A percentile compares a stretch with the other conserved stretches of the same genome.
Evolutionary conservation across 768 basidiomycete species (phyloP).

Genomic region (Coprinopsis sp.): DNA sequence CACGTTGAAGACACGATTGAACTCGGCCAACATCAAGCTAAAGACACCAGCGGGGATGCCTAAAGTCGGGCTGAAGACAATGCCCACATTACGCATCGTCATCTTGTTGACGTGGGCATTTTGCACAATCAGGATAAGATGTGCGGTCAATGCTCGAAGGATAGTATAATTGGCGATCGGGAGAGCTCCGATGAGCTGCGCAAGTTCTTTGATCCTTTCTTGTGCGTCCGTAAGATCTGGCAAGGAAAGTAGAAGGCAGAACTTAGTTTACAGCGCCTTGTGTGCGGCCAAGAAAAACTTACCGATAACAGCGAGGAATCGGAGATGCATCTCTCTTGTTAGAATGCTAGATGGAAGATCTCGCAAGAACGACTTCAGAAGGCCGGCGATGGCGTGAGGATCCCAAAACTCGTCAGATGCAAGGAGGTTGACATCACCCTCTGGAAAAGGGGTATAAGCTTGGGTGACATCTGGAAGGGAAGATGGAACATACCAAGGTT

Average conservation of each 20-base stretch:
- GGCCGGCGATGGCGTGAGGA: constrained; percentile 93
- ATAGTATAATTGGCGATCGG: constrained; percentile 93
- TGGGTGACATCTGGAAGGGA: constrained; percentile 1
- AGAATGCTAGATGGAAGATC: constrained; percentile 91
- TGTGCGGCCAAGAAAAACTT: constrained; percentile 21
- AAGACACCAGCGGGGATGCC: constrained; percentile 98
- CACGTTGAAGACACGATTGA: constrained; percentile 90
- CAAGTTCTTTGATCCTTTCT: constrained; percentile 84
- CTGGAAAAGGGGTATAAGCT: constrained; percentile 35
- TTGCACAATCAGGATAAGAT: constrained; percentile 91
- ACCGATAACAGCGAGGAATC: constrained; percentile 93
- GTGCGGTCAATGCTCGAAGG: constrained; percentile 89
- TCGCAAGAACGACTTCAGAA: constrained; percentile 89
- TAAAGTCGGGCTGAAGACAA: constrained; percentile 96
- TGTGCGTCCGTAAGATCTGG: constrained; percentile 85
- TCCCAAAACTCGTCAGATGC: constrained; percentile 92
- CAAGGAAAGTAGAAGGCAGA: too few species aligned
- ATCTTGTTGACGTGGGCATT: constrained; percentile 92
- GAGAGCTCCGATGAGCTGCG: constrained; percentile 78
- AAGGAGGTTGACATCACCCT: constrained; percentile 93
- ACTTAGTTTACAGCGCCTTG: constrained; percentile 9
- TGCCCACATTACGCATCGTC: constrained; percentile 98
- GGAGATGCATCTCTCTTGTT: constrained; percentile 86
- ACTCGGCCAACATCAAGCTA: constrained; percentile 90
- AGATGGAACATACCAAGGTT: constrained; percentile 62